Conservation (phyloP, 768 basidiomycete species). For the Russula emetica region DNA sequence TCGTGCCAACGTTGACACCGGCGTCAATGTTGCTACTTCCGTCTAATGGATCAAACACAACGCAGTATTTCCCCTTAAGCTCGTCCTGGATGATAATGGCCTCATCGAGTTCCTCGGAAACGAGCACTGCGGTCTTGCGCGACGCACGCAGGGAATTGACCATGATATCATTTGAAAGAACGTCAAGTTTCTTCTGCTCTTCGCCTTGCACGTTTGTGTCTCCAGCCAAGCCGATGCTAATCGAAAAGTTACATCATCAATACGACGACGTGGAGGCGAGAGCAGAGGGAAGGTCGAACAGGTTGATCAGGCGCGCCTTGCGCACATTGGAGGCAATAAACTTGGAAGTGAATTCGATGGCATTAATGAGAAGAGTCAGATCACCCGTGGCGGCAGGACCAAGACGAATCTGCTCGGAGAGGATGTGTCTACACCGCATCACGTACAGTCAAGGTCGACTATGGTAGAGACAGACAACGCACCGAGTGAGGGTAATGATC, state of each 20-base stretch:
- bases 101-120: constrained; percentile 92
- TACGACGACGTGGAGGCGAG: constrained; percentile 8
- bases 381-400: constrained; percentile 87
- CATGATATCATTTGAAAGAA: constrained; percentile 99
- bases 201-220: constrained; percentile 97
- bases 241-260: constrained; percentile 10
- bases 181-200: constrained; percentile 98
- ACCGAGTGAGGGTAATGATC: constrained; percentile 92
- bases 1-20: constrained; percentile 98
- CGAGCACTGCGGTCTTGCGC: constrained; percentile 95
- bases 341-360: constrained; percentile 93
- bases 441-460: constrained; percentile 4
- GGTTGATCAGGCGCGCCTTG: constrained; percentile 93
- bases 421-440: constrained; percentile 64
- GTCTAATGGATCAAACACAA: constrained; percentile 98
- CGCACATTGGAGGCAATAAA: constrained; percentile 98
- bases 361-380: constrained; percentile 88
- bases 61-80: constrained; percentile 86
- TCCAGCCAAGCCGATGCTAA: constrained; percentile 92
- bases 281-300: constrained; percentile 50
- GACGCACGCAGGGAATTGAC: constrained; percentile 92
- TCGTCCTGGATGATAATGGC: constrained; percentile 84
- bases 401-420: constrained; percentile 77
- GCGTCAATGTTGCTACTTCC: constrained; percentile 99
- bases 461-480: constrained; percentile 30